Base-by-base conservation (phyloP, 108 stramenopile genomes). In the Nitzschia inconspicua region DNA sequence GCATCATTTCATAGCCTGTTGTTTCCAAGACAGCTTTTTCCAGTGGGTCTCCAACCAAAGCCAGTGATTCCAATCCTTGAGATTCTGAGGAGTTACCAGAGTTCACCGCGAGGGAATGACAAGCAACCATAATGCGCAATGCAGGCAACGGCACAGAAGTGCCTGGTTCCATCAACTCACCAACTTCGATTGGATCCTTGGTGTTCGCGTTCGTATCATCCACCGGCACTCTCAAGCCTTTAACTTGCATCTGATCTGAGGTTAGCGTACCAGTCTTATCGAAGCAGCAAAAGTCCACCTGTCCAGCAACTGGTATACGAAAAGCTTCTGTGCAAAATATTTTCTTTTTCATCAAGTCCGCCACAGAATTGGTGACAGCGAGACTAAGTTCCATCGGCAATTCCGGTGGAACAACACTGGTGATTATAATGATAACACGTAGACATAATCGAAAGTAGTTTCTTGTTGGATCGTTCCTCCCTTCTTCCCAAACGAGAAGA, bases 181-280 rank as follows among this genome's bases (percentile, higher is more conserved):
- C 35, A 30, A 13, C 11, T 11, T 35, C 51, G 6, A 23, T 47
- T 14, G 39, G 30, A 1, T 50, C 24, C 19, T 66, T 24, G 26
- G 34, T 20, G 31, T 54, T 54, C 11, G 28, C 13, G 30, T 29
- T 29, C 26, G 20, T 36, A 19, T 19, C 22, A 29, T 61, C 32
- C 11, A 10, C 55, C 37, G 39, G 50, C 31, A 76, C 39, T 50
- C 77, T 76, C 1, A 98, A 83, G 26, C 96, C 98, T 42, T 61
- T 70, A 44, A 96, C 64, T 27, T 78, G 66, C 73, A 97, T 86
- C 51, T 95, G 85, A 70, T 99, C 98, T 43, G 78, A 87, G 2
- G 97, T 98, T 43, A 99, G 77, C 3, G 96, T 99, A 7, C 97
- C 97, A 8, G 98, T 99, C 65, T 98, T 98, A 65, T 99, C 98